Base-by-base conservation (phyloP, 306 rosid genomes). In the Castanopsis chinensis region DNA sequence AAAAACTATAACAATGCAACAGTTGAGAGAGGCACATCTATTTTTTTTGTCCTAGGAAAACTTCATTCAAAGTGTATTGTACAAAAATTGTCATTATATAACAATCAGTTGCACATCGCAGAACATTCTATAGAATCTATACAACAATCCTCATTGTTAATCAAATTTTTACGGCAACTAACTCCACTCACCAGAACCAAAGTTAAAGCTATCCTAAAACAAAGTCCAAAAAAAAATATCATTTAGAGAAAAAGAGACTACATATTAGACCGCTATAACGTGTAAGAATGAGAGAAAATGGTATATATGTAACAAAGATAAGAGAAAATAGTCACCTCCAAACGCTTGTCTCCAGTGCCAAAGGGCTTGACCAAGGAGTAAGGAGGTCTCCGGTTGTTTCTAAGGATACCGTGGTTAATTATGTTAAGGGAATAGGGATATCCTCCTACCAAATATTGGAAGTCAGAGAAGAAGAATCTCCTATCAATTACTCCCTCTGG, bases 401-500 rank as follows among this genome's bases (percentile, higher is more conserved):
- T 86, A 9, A 96, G 96, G 81, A 96, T 88, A 37, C 99, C 99
- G 80, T 96, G 87, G 54, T 86, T 84, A 14, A 96, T 93, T 60
- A 73, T 51, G 8, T 79, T 59, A 2, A 93, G 94, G 35, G 97
- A 90, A 86, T 86, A 93, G 23, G 97, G 87, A 75, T 88, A 54
- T 27, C 99, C 99, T 51, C 98, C 99, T 11, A 96, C 84, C 60
- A 96, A 35, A 82, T 96, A 96, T 57, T 80, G 90, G 78, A 96
- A 96, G 61, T 91, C 90, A 25, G 89, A 84, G 81, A 77, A 89
- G 88, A 96, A 93, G 70, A 89, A 88, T 86, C 90, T 93, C 82
- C 97, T 87, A 80, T 96, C 97, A 32, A 93, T 87, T 15, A 90
- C 76, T 69, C 93, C 89, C 81, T 91, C 92, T 15, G 96, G 94